These are phyloP conservation scores for Fallopia convolvulus DNA, from an alignment of 148 eudicot genomes.

Conservation along the genomic window DNA sequence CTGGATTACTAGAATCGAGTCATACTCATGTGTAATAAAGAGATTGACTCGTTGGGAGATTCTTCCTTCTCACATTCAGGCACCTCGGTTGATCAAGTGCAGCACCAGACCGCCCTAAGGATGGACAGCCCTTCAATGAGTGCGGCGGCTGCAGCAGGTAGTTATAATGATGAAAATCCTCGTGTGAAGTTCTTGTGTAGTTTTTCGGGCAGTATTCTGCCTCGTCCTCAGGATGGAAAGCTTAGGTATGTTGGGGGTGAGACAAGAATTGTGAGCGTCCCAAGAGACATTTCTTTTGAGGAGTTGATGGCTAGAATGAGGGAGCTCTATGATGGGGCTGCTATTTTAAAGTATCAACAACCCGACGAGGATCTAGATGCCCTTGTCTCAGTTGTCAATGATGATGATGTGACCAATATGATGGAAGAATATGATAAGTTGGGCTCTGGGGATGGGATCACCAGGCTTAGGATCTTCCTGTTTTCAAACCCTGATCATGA, in stretches of 20 bases:
- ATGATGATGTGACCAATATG: slow-evolving; percentile 93
- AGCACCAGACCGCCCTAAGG: slow-evolving; percentile 20
- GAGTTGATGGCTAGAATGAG: slow-evolving; percentile 78
- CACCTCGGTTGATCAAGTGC: slow-evolving; percentile 18
- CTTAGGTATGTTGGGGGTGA: slow-evolving; percentile 95
- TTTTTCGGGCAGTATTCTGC: slow-evolving; percentile 79
- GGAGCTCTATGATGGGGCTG: slow-evolving; percentile 67
- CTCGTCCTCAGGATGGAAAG: slow-evolving; percentile 90
- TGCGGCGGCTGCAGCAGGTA: slow-evolving; percentile 19
- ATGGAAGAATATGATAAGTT: slow-evolving; percentile 99
- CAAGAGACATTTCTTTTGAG: slow-evolving; percentile 51
- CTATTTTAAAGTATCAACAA: slow-evolving; percentile 85
- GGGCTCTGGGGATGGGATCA: slow-evolving; percentile 78
- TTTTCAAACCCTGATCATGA: slow-evolving; percentile 74
- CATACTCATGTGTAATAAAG: slow-evolving; percentile 26
- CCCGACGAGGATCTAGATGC: slow-evolving; percentile 99
- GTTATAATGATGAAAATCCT: slow-evolving; percentile 42
- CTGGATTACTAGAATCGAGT: background rate
- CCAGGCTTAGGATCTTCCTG: slow-evolving; percentile 82
- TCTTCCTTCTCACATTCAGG: slow-evolving; percentile 17
- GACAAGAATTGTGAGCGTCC: slow-evolving; percentile 69
- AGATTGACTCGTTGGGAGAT: slow-evolving; percentile 15
- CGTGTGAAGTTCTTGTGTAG: slow-evolving; percentile 86
- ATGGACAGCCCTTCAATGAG: slow-evolving; percentile 40
- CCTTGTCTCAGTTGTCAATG: slow-evolving; percentile 93